Conservation (phyloP, 2,329 filamentous ascomycete species). For the Aspergillus versicolor region DNA sequence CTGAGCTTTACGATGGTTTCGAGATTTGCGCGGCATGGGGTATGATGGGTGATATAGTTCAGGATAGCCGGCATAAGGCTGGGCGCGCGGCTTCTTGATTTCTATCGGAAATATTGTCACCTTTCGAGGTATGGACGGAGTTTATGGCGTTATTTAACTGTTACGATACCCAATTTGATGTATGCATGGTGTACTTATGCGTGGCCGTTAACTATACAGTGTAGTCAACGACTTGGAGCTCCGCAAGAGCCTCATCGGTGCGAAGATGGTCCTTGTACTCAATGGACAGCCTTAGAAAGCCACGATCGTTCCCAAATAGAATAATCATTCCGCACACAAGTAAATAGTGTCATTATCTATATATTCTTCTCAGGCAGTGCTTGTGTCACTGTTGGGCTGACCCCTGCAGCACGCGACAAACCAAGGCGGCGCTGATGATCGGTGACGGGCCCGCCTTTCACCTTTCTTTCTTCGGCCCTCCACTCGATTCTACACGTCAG, state of each 20-base stretch:
- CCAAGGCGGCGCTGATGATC: conserved; percentile 20
- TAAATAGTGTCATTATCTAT: background rate
- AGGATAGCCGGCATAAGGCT: background rate
- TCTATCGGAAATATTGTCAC: background rate
- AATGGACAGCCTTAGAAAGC: background rate
- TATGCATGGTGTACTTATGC: background rate
- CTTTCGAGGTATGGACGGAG: background rate
- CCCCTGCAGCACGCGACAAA: conserved; percentile 22
- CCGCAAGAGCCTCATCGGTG: background rate
- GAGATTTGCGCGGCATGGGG: background rate
- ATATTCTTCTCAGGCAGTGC: background rate
- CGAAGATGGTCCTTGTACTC: background rate
- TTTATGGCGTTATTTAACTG: conserved; percentile 9
- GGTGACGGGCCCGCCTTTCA: conserved; percentile 35
- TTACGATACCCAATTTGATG: conserved; percentile 17
- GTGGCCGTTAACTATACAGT: background rate
- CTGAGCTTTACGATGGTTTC: background rate
- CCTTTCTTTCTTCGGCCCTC: conserved; percentile 18
- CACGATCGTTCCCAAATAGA: background rate
- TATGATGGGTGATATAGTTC: background rate
- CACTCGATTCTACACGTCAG: conserved; percentile 17
- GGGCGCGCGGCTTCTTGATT: background rate
- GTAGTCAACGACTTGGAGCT: background rate
- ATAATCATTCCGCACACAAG: background rate
- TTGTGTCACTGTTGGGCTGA: background rate